These are phyloP conservation scores for Petunia secreta DNA, from an alignment of 257 asterid genomes.

Conservation along the genomic window DNA sequence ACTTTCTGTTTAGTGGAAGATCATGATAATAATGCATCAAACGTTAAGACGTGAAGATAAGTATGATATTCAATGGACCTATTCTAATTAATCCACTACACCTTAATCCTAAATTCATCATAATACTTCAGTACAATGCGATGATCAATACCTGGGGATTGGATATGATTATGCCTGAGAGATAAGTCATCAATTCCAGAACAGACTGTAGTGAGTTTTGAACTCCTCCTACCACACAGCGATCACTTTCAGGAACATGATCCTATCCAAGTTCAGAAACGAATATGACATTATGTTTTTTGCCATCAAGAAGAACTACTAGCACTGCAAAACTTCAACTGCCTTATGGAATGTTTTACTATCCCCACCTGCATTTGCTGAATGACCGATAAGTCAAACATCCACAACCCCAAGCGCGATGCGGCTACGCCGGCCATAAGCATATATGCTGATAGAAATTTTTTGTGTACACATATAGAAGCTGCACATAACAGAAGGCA, in stretches of 20 bases:
- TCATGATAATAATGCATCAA: no score
- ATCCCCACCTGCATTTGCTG: constrained; percentile 88
- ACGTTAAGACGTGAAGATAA: no score
- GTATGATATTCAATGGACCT: no score
- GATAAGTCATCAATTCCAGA: constrained; percentile 82
- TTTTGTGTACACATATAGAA: constrained; percentile 56
- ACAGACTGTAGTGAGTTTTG: constrained; percentile 84
- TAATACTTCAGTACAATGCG: not conserved
- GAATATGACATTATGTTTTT: not conserved
- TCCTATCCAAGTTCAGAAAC: constrained; percentile 47
- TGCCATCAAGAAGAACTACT: not conserved
- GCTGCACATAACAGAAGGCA: constrained; percentile 73
- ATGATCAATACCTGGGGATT: constrained; percentile 67
- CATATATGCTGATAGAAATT: constrained; percentile 54
- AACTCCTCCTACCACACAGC: constrained; percentile 88
- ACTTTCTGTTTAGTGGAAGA: no score
- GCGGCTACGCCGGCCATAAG: constrained; percentile 84
- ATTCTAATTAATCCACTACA: not conserved
- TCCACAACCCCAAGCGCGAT: constrained; percentile 96
- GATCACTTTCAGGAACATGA: constrained; percentile 65
- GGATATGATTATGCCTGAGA: constrained; percentile 74
- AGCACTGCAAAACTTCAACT: not conserved
- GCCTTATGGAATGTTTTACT: not conserved
- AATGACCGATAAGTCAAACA: constrained; percentile 84
- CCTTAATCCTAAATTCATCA: no score